phyloP scores from a whole-genome alignment of 352 stramenopile species.

The Pythium rhizo-oryzae region DNA sequence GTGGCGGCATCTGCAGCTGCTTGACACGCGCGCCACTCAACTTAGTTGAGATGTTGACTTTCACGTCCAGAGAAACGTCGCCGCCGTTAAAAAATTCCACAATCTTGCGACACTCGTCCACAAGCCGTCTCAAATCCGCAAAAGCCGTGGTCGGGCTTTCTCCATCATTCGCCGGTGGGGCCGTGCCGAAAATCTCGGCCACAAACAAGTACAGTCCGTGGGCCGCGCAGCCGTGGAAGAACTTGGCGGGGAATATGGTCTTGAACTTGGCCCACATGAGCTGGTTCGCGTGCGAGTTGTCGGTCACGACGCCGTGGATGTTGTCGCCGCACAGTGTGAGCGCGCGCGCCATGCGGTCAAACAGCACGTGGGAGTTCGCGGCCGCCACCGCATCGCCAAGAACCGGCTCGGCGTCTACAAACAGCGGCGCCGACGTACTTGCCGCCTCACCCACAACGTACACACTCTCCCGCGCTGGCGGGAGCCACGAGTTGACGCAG shows the following conservation, averaged over 20 bases:
- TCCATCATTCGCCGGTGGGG: not conserved
- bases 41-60: not conserved
- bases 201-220: slow-evolving; percentile 33
- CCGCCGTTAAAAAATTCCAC: slow-evolving; percentile 19
- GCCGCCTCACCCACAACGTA: not conserved
- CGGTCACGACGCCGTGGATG: slow-evolving; percentile 30
- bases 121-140: slow-evolving; percentile 14
- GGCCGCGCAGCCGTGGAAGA: slow-evolving; percentile 37
- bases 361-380: not conserved
- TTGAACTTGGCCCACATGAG: slow-evolving; percentile 32
- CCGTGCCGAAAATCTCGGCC: slow-evolving; percentile 27
- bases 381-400: not conserved
- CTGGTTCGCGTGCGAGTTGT: slow-evolving; percentile 28
- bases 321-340: slow-evolving; percentile 13
- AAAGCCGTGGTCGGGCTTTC: slow-evolving; percentile 11
- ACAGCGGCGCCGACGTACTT: not conserved
- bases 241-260: slow-evolving; percentile 24
- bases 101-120: slow-evolving; percentile 26
- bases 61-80: not conserved
- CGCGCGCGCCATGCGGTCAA: slow-evolving; percentile 5
- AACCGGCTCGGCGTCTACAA: not conserved
- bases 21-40: not conserved
- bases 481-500: slow-evolving; percentile 16
- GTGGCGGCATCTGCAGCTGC: slow-evolving; percentile 15
- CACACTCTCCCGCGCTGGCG: not conserved